Conservation (phyloP, 2,329 filamentous ascomycete species). For the Ceratocystis papillata region DNA sequence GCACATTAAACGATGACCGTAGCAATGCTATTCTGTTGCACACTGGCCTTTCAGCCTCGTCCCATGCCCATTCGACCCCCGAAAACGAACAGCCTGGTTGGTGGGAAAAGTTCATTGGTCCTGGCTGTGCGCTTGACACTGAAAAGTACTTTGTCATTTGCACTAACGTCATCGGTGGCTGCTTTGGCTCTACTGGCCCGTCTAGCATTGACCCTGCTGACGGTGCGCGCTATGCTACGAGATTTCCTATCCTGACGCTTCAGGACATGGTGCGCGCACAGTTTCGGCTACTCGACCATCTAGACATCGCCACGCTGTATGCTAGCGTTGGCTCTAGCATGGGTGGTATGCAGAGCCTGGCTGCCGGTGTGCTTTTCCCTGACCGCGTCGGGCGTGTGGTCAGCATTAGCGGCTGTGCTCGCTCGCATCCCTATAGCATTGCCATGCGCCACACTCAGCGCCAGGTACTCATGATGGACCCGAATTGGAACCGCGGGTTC, state of each 20-base stretch:
- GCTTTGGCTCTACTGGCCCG: slow-evolving; percentile 90
- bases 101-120: slow-evolving; percentile 98
- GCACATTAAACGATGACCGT: slow-evolving; percentile 62
- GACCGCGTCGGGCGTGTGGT: slow-evolving; percentile 71
- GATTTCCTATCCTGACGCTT: slow-evolving; percentile 91
- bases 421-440: slow-evolving; percentile 94
- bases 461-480: slow-evolving; percentile 98
- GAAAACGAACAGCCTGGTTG: slow-evolving; percentile 80
- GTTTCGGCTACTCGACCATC: slow-evolving; percentile 70
- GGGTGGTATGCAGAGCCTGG: slow-evolving; percentile 96
- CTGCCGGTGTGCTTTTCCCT: slow-evolving; percentile 73
- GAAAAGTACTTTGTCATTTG: slow-evolving; percentile 88
- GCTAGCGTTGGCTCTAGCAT: slow-evolving; percentile 93
- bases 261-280: slow-evolving; percentile 97
- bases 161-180: slow-evolving; percentile 92
- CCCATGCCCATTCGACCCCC: slow-evolving; percentile 86
- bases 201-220: slow-evolving; percentile 79
- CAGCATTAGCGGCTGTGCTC: slow-evolving; percentile 83
- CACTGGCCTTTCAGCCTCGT: slow-evolving; percentile 92
- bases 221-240: slow-evolving; percentile 78
- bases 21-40: slow-evolving; percentile 87
- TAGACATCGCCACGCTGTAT: slow-evolving; percentile 69
- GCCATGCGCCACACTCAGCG: slow-evolving; percentile 97
- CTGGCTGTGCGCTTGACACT: slow-evolving; percentile 74
- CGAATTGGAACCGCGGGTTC: slow-evolving; percentile 89